Evolutionary conservation across 768 basidiomycete species (phyloP).

Genomic region (Gelatoporia subvermispora): DNA sequence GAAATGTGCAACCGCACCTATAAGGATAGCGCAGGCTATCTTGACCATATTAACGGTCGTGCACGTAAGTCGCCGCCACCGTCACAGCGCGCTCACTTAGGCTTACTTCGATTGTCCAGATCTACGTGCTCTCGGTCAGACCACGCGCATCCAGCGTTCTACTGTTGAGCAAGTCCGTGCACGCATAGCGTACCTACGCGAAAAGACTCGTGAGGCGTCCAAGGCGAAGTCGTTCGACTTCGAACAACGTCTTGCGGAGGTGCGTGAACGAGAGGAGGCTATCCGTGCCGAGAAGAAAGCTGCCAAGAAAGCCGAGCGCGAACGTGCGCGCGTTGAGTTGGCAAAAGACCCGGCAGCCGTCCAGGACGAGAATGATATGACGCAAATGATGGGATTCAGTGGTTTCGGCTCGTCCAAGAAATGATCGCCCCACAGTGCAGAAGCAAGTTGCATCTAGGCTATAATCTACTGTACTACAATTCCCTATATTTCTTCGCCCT

Average conservation of each 20-base stretch:
- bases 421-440: slow-evolving; percentile 28
- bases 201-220: slow-evolving; percentile 79
- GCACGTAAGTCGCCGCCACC: slow-evolving; percentile 59
- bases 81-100: slow-evolving; percentile 4
- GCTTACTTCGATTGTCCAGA: slow-evolving; percentile 43
- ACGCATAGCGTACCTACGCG: slow-evolving; percentile 82
- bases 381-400: slow-evolving; percentile 85
- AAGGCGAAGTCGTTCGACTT: slow-evolving; percentile 93
- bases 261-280: slow-evolving; percentile 66
- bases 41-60: slow-evolving; percentile 95
- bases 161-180: slow-evolving; percentile 90
- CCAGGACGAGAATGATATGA: slow-evolving; percentile 61
- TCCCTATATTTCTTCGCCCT: slow-evolving; percentile 14
- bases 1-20: slow-evolving; percentile 87
- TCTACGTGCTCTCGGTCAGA: slow-evolving; percentile 90
- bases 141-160: slow-evolving; percentile 85
- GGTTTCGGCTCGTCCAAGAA: slow-evolving; percentile 88
- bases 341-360: slow-evolving; percentile 38
- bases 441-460: slow-evolving; percentile 10
- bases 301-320: slow-evolving; percentile 73
- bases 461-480: slow-evolving; percentile 28
- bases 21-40: slow-evolving; percentile 90
- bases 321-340: slow-evolving; percentile 63
- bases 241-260: slow-evolving; percentile 78
- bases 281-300: slow-evolving; percentile 71